These are phyloP conservation scores for Suhomyces vadensis DNA, from an alignment of 805 yeast species.

Conservation along the genomic window DNA sequence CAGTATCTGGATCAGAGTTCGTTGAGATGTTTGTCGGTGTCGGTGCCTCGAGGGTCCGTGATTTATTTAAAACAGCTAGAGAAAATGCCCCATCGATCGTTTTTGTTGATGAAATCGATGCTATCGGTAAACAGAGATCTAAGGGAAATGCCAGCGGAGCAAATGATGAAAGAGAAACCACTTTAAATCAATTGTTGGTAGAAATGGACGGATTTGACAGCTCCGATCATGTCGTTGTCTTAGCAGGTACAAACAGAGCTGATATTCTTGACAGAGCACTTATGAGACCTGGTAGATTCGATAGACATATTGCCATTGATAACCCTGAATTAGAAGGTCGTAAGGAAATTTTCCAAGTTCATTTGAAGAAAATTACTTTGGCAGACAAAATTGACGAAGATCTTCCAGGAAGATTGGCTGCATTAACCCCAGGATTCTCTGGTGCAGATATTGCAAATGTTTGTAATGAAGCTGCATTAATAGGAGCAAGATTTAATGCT, in stretches of 20 bases:
- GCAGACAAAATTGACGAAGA: conserved; percentile 43
- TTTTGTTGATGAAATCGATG: conserved; percentile 98
- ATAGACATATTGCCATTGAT: conserved; percentile 88
- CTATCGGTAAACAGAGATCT: conserved; percentile 92
- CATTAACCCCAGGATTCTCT: conserved; percentile 95
- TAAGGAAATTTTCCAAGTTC: conserved; percentile 87
- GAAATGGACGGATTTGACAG: conserved; percentile 98
- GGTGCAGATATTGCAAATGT: conserved; percentile 99
- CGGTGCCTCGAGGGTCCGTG: conserved; percentile 98
- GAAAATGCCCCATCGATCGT: conserved; percentile 93
- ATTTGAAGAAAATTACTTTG: conserved; percentile 70
- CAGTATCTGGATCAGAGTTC: conserved; percentile 96
- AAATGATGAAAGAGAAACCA: conserved; percentile 95
- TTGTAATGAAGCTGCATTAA: conserved; percentile 95
- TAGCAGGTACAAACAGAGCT: conserved; percentile 96
- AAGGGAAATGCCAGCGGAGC: conserved; percentile 76
- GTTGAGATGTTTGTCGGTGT: conserved; percentile 99
- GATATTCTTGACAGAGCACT: conserved; percentile 92
- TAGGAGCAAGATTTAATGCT: conserved; percentile 86
- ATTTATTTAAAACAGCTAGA: conserved; percentile 87
- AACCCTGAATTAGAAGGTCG: conserved; percentile 95
- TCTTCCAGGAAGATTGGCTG: conserved; percentile 86
- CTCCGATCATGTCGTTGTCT: conserved; percentile 89
- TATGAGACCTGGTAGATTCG: conserved; percentile 96
- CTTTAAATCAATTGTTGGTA: conserved; percentile 90